Evolutionary conservation across 2,329 filamentous ascomycete species (phyloP).

Genomic region (Cladosporium sp.): DNA sequence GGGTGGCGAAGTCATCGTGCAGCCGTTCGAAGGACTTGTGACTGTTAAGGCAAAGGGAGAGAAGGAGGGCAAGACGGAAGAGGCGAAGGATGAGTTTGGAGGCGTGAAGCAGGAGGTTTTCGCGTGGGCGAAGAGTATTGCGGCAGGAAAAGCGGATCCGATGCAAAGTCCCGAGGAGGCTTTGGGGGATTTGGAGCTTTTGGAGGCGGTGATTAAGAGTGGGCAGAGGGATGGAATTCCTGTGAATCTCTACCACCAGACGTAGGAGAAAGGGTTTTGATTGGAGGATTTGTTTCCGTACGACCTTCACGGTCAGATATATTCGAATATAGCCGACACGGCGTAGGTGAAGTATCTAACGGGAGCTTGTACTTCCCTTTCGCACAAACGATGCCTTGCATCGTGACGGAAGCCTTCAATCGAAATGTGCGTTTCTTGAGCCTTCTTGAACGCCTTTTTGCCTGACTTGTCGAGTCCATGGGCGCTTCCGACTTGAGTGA

Average conservation of each 20-base stretch:
- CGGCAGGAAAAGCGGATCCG: slow-evolving; percentile 45
- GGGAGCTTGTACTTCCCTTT: too few species aligned
- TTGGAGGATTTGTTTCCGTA: too few species aligned
- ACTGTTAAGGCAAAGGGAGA: slow-evolving; percentile 29
- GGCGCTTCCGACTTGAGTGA: too few species aligned
- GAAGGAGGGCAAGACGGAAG: slow-evolving; percentile 33
- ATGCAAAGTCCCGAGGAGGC: slow-evolving; percentile 56
- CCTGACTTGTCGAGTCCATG: too few species aligned
- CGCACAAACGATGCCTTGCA: too few species aligned
- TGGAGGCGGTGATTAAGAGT: slow-evolving; percentile 42
- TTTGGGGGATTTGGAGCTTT: slow-evolving; percentile 57
- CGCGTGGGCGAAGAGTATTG: slow-evolving; percentile 56
- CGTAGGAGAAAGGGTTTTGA: background rate
- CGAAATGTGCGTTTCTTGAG: too few species aligned
- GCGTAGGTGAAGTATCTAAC: too few species aligned
- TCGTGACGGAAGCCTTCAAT: too few species aligned
- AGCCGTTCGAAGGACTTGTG: slow-evolving; percentile 23
- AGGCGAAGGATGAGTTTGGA: slow-evolving; percentile 43
- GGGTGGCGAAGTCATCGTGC: slow-evolving; percentile 50
- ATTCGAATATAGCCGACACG: too few species aligned
- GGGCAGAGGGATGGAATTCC: slow-evolving; percentile 36
- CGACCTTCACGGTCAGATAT: too few species aligned
- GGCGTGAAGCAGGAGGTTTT: slow-evolving; percentile 59
- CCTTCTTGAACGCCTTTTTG: too few species aligned
- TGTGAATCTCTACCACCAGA: slow-evolving; percentile 26